Conservation (phyloP, 495 filamentous ascomycete species). For the Aspergillus egyptiacus region DNA sequence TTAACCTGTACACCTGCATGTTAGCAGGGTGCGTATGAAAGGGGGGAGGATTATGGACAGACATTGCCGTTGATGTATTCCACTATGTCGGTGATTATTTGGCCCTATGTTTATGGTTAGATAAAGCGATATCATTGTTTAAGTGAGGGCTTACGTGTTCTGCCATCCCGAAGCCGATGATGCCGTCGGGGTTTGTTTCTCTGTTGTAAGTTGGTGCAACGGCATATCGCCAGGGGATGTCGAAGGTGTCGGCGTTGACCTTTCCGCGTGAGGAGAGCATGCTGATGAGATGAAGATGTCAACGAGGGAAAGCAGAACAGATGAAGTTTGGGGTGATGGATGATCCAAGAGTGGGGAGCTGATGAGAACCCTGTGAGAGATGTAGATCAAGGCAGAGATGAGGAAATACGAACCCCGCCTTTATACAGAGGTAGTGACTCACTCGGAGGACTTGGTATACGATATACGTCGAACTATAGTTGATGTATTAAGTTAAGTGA, state of each 20-base stretch:
- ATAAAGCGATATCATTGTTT: neutral
- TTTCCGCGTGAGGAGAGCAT: slow-evolving; percentile 31
- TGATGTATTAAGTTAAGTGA: too few species aligned
- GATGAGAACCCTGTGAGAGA: neutral
- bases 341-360: neutral
- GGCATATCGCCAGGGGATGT: slow-evolving; percentile 28
- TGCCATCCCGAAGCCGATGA: slow-evolving; percentile 33
- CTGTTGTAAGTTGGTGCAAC: slow-evolving; percentile 26
- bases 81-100: slow-evolving; percentile 27
- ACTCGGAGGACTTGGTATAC: too few species aligned
- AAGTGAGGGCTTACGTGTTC: slow-evolving; percentile 25
- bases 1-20: slow-evolving; percentile 20
- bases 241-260: slow-evolving; percentile 21
- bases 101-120: slow-evolving; percentile 15
- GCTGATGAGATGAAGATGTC: neutral
- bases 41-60: neutral
- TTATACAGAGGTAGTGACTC: too few species aligned
- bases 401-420: too few species aligned
- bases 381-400: too few species aligned
- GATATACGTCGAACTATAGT: too few species aligned
- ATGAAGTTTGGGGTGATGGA: neutral
- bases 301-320: neutral
- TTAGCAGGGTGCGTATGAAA: neutral
- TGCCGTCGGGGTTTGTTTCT: slow-evolving; percentile 24
- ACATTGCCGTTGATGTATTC: slow-evolving; percentile 33